These are phyloP conservation scores for Lipomyces lipofer DNA, from an alignment of 805 yeast species.

Conservation along the genomic window DNA sequence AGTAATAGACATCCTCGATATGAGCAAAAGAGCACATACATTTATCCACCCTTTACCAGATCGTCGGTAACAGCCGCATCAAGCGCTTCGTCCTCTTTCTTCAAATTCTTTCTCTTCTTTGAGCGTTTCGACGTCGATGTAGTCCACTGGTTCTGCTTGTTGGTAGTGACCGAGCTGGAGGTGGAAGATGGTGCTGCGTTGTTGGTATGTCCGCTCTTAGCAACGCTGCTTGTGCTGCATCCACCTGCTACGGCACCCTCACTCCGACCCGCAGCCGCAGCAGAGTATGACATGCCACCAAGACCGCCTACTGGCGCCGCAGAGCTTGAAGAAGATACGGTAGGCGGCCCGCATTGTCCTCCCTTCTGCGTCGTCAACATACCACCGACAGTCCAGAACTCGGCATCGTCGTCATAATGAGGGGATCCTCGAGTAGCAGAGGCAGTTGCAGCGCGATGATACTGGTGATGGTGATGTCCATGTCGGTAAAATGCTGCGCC, in stretches of 20 bases:
- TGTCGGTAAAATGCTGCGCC: no score
- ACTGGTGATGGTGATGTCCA: no score
- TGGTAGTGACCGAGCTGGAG: neutral
- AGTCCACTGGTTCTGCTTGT: conserved; percentile 23
- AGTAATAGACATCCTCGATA: no score
- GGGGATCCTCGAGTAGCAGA: neutral
- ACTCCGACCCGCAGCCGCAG: conserved; percentile 1
- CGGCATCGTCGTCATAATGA: conserved; percentile 8
- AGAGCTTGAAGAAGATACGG: neutral
- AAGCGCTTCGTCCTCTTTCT: conserved; percentile 6
- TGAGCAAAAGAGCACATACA: neutral
- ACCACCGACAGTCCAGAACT: conserved; percentile 20
- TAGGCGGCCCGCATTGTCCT: neutral
- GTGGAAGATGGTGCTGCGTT: no score
- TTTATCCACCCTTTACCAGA: conserved; percentile 17
- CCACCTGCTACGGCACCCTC: neutral
- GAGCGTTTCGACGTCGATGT: conserved; percentile 22
- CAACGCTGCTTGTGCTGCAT: neutral
- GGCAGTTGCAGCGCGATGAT: no score
- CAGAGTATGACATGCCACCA: conserved; percentile 2
- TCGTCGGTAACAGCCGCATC: neutral
- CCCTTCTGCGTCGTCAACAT: neutral
- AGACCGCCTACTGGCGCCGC: neutral
- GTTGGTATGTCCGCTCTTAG: no score
- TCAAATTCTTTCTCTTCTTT: conserved; percentile 11